Evolutionary conservation across 2,329 filamentous ascomycete species (phyloP), one percentile per base, ranked within the genome.

Genomic region (Sporothrix globosa): DNA sequence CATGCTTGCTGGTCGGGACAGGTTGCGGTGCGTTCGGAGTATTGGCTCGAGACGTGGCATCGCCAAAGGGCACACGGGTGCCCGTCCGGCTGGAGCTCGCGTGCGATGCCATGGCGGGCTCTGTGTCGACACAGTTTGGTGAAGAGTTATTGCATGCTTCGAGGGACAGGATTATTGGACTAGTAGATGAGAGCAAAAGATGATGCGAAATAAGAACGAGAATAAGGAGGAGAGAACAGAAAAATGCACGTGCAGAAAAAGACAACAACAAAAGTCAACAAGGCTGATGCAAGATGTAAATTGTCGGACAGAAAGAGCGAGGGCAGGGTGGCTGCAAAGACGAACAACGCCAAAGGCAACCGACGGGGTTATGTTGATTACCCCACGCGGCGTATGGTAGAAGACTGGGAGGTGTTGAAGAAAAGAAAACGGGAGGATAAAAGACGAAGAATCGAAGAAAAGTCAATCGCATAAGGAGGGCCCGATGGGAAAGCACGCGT

Each of bases 21-120:
- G 70, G 21, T 14, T 74, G 74, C 4, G 73, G 27, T 10, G 74
- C 72, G 46, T 71, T 73, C 24, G 69, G 72, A 13, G 74, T 74
- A 70, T 77, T 78, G 19, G 76, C 74, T 46, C 77, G 74, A 30
- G 76, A 74, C 1, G 77, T 76, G 69, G 75, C 76, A 67, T 78
- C 77, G 27, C 74, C 72, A 48, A 78, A 72, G 11, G 77, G 77
- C 67, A 78, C 75, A n/a, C 77, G 76, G 46, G 68, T 27, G 52
- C 69, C 71, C 10, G 73, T 58, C 7, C 72, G 60, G n/a, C 72
- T 70, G 30, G 73, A 61, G 54, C 70, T 71, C 63, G 30, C 69
- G 50, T 69, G 74, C 50, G 73, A 71, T 44, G 77, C 75, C 77
- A 78, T 78, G 71, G 41, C 53, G 54, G 60, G 50, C 30, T 66